Evolutionary conservation across 1,284 basidiomycete species (phyloP).

Genomic region (Pseudozyma sp.): DNA sequence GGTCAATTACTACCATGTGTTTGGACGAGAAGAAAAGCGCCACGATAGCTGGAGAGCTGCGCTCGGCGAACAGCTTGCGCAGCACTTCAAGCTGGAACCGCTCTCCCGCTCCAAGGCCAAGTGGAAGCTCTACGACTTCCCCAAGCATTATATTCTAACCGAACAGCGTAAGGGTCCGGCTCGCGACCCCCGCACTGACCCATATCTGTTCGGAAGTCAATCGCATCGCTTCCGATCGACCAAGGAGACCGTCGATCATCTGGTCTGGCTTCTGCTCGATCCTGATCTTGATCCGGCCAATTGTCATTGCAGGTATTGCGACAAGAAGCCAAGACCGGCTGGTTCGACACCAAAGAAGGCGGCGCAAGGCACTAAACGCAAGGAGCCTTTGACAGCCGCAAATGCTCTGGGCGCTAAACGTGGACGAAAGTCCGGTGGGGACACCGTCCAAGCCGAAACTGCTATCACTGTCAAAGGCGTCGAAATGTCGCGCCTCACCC

Average conservation of each 20-base stretch:
- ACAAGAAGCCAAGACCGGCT: slow-evolving; percentile 22
- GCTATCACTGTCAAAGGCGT: slow-evolving; percentile 34
- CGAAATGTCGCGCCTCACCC: slow-evolving; percentile 37
- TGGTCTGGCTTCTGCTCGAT: slow-evolving; percentile 49
- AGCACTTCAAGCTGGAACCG: slow-evolving; percentile 29
- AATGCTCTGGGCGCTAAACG: slow-evolving; percentile 16
- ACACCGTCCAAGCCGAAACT: slow-evolving; percentile 5
- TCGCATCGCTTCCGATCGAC: slow-evolving; percentile 52
- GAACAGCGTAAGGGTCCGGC: slow-evolving; percentile 58
- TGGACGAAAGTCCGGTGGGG: slow-evolving; percentile 9
- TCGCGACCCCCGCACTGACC: slow-evolving; percentile 40
- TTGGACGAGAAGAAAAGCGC: slow-evolving; percentile 33
- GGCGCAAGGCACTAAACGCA: slow-evolving; percentile 23
- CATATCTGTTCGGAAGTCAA: slow-evolving; percentile 52
- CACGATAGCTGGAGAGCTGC: slow-evolving; percentile 35
- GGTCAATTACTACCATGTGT: slow-evolving; percentile 56
- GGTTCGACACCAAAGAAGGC: slow-evolving; percentile 19
- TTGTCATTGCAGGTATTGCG: slow-evolving; percentile 58
- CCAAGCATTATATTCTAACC: slow-evolving; percentile 47
- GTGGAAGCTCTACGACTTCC: slow-evolving; percentile 56
- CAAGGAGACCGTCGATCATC: slow-evolving; percentile 45
- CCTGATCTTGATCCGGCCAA: slow-evolving; percentile 34
- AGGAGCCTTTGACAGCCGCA: slow-evolving; percentile 28
- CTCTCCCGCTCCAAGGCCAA: slow-evolving; percentile 32
- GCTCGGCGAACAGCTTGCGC: slow-evolving; percentile 40